phyloP scores from a whole-genome alignment of 2,329 filamentous ascomycete genomes.

The Neopestalotiopsis sp. region DNA sequence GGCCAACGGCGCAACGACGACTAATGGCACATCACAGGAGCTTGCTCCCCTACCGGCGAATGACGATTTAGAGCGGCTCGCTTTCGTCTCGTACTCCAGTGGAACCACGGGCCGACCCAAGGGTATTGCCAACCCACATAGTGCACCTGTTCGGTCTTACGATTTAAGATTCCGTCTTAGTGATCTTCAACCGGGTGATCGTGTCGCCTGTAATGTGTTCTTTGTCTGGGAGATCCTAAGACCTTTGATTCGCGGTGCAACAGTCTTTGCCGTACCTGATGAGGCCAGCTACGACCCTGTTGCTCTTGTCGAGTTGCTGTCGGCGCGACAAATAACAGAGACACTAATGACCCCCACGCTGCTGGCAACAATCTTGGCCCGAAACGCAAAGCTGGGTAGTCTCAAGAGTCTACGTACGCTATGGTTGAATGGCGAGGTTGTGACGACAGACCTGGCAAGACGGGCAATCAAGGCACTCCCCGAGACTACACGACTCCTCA shows the following conservation, averaged over 20 bases:
- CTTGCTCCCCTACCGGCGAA: conserved; percentile 60
- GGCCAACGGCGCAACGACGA: conserved; percentile 31
- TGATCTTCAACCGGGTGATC: conserved; percentile 72
- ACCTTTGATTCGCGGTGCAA: conserved; percentile 76
- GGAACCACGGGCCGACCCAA: conserved; percentile 79
- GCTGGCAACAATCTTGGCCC: conserved; percentile 73
- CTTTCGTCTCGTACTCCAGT: conserved; percentile 82
- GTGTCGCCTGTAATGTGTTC: conserved; percentile 87
- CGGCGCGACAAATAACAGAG: conserved; percentile 71
- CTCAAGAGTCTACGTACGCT: conserved; percentile 71
- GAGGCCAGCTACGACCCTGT: conserved; percentile 79
- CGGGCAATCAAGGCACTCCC: conserved; percentile 72
- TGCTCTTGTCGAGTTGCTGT: conserved; percentile 73
- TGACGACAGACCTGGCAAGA: conserved; percentile 76
- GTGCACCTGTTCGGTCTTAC: conserved; percentile 76
- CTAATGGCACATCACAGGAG: conserved; percentile 40
- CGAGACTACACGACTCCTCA: conserved; percentile 67
- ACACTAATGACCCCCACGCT: conserved; percentile 85
- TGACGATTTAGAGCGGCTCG: conserved; percentile 73
- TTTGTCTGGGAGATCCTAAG: conserved; percentile 87
- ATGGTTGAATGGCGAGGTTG: conserved; percentile 85
- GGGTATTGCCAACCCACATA: conserved; percentile 80
- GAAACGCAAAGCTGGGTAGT: conserved; percentile 69
- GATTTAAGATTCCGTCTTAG: conserved; percentile 73
- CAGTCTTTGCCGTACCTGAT: conserved; percentile 76